A percentile compares a stretch with the other conserved stretches of the same genome.
Evolutionary conservation across 78 protist species (phyloP).

Genomic region (Cavenderia fasciculata): DNA sequence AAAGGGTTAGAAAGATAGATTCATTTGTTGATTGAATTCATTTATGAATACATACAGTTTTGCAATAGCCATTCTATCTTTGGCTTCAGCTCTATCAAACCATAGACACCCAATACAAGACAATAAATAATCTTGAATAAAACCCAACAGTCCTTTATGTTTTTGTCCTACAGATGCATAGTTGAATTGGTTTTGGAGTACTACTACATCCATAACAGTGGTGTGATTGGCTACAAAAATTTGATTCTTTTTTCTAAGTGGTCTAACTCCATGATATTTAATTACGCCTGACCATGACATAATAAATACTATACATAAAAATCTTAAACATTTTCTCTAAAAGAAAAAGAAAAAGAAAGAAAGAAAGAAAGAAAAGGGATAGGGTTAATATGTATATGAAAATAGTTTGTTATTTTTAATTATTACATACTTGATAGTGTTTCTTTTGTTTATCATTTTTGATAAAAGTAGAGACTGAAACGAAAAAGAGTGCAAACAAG

Average conservation of each 20-base stretch:
- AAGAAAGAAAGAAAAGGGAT: neutral
- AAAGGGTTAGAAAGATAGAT: neutral
- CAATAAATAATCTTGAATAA: slow-evolving; percentile 87
- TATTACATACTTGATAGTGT: slow-evolving; percentile 33
- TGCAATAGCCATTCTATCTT: slow-evolving; percentile 65
- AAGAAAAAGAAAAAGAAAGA: too few relatives aligned
- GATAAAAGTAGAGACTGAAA: slow-evolving; percentile 11
- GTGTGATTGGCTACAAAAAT: slow-evolving; percentile 95
- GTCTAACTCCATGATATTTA: slow-evolving; percentile 76
- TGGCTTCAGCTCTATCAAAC: slow-evolving; percentile 91
- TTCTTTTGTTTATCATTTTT: slow-evolving; percentile 40
- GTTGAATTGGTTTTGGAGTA: slow-evolving; percentile 62
- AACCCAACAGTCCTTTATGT: slow-evolving; percentile 89
- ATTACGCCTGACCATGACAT: slow-evolving; percentile 86
- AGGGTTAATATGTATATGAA: neutral
- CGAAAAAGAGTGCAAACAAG: slow-evolving; percentile 22
- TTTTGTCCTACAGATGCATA: slow-evolving; percentile 88
- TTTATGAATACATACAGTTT: slow-evolving; percentile 14
- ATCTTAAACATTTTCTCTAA: slow-evolving; percentile 16
- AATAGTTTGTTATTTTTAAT: neutral
- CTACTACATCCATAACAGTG: slow-evolving; percentile 85
- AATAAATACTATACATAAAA: slow-evolving; percentile 37
- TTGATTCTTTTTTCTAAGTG: slow-evolving; percentile 76
- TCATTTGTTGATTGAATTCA: neutral
- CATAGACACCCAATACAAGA: slow-evolving; percentile 86